Evolutionary conservation across 2,329 filamentous ascomycete genomes (phyloP), one percentile per base, ranked within the genome.

Genomic region (Monosporascus sp.): DNA sequence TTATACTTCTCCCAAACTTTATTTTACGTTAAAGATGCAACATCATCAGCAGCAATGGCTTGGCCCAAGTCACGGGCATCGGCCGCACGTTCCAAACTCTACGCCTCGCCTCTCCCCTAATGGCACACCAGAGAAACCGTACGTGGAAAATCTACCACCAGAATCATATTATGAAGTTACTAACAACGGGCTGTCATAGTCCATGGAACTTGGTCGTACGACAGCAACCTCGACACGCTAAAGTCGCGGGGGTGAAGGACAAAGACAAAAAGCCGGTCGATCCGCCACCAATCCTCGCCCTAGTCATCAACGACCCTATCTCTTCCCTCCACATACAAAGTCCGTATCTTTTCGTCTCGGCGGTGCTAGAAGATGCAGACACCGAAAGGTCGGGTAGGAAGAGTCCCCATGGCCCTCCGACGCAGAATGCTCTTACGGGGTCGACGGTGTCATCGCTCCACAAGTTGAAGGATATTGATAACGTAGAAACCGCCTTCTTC

Each of bases 211-310:
- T 18, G 20, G 35, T 43, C 25, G 49, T 49, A 48, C 43, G 24
- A 48, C 48, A 50, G 51, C 56, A 52, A 60, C 49, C 43, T 46
- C 43, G 43, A 39, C 48, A 51, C 15, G 54, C 51, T 25, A 53
- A 48, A 43, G 51, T 54, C 8, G 54, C 51, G 6, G 27, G 50
- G 46, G 54, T 51, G 20, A 51, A 55, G 36, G 48, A 51, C 48
- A 38, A 49, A 89, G 88, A 89, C 65, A 86, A 90, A 60, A 95
- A 95, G 70, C 89, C 90, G 7, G 83, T 96, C 64, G 90, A 96
- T 67, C 90, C 92, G 50, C 90, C 90, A 14, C 90, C 90, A 43
- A 89, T 96, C 62, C 76, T 96, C 24, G 43, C 43, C 22, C 43
- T 46, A 24, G 43, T 46, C 22, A 46, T 46, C 85, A 93, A 72